phyloP scores from a whole-genome alignment of 1,284 basidiomycete genomes.

The Uromyces viciae-fabae region DNA sequence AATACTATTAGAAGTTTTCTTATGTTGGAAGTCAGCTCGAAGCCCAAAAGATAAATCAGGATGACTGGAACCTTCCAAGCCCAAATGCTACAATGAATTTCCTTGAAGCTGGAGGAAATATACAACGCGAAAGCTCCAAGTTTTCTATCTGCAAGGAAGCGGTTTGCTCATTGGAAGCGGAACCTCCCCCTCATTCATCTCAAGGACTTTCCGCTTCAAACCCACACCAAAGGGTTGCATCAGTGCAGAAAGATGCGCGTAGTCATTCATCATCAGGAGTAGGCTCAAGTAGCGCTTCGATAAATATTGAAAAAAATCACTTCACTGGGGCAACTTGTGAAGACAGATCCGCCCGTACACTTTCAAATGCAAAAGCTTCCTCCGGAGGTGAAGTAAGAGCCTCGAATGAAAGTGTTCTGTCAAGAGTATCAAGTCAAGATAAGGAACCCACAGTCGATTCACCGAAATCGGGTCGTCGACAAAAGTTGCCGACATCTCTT shows the following conservation, averaged over 20 bases:
- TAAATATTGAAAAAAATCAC: neutral
- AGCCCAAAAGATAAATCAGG: neutral
- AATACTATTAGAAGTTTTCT: conserved; percentile 10
- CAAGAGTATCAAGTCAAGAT: too few relatives aligned
- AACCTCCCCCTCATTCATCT: neutral
- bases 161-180: conserved; percentile 19
- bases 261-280: conserved; percentile 9
- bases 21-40: neutral
- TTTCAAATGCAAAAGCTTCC: too few relatives aligned
- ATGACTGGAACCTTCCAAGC: neutral
- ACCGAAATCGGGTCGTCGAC: too few relatives aligned
- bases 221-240: conserved; percentile 12
- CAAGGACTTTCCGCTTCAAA: neutral
- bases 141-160: conserved; percentile 27
- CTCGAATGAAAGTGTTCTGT: too few relatives aligned
- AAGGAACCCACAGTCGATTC: too few relatives aligned
- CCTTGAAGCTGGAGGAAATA: neutral
- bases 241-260: conserved; percentile 19
- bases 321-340: too few relatives aligned
- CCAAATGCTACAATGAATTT: neutral
- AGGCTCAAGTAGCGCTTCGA: neutral
- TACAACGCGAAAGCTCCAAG: conserved; percentile 23
- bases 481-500: too few relatives aligned
- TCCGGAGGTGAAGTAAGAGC: too few relatives aligned
- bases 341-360: too few relatives aligned